Evolutionary conservation across 345 rosid genomes (phyloP), one percentile per base, ranked within the genome.

Genomic region (Salix suchowensis): DNA sequence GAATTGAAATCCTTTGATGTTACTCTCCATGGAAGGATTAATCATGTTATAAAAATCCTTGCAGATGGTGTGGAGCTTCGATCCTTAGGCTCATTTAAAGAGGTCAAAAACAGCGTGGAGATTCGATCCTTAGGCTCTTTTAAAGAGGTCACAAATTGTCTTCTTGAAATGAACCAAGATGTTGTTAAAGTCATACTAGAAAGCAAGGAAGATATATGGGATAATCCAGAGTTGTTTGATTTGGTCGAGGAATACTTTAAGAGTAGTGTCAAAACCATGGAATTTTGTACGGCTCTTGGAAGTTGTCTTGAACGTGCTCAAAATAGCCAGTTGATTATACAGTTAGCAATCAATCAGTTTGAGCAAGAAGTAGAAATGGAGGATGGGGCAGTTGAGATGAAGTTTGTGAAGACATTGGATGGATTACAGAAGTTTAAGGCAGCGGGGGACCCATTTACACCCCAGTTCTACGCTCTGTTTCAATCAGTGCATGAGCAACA

Each of bases 211-310:
- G 98, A 93, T 74, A 89, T 89, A 76, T 96, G 94, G 98, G 86
- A 86, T 52, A 89, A 88, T 68, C 78, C 78, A 24, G 93, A 86
- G 6, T 84, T 93, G 83, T 89, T 83, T 62, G 81, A 77, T 70
- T 87, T 93, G 76, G 96, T 93, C 1, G 85, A 91, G 76, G 85
- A 89, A 54, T 96, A 93, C 74, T 89, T 96, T 30, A 91, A 87
- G 13, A 89, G 74, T 84, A 91, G 94, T 64, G 80, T 86, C 7
- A 83, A 84, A 78, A 91, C 91, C 2, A 78, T 91, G 78, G 94
- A 93, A 34, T 93, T 93, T 81, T 96, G 99, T 36, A 79, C 87
- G 52, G 90, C 85, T n/a, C 88, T 93, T 18, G 92, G 88, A 80
- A 84, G 76, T 70, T 85, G 94, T 83, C 91, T 96, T 1, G 84